Conservation (phyloP, 768 basidiomycete species). For the Scleroderma citrinum region DNA sequence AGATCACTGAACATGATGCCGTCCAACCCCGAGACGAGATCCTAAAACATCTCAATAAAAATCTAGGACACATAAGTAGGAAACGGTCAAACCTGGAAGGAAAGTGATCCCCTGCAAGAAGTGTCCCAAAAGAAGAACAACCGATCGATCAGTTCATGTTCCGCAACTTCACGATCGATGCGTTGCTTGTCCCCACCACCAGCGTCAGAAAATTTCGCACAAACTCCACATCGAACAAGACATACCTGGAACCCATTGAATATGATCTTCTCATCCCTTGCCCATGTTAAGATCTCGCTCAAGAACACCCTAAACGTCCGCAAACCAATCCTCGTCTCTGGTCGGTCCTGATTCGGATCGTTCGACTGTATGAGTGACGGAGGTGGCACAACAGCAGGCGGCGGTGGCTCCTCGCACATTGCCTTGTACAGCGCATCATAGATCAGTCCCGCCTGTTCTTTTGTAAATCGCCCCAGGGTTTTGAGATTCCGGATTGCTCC, state of each 20-base stretch:
- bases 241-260: conserved; percentile 84
- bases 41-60: conserved; percentile 39
- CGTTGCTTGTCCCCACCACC: conserved; percentile 53
- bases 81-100: conserved; percentile 63
- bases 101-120: conserved; percentile 73
- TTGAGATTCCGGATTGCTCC: conserved; percentile 84
- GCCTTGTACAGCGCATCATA: conserved; percentile 90
- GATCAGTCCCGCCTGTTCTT: conserved; percentile 83
- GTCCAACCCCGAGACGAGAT: conserved; percentile 83
- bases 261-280: conserved; percentile 87
- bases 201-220: neutral
- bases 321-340: conserved; percentile 85
- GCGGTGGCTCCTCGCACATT: conserved; percentile 71
- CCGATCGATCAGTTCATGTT: conserved; percentile 92
- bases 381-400: conserved; percentile 42
- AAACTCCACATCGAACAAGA: conserved; percentile 1
- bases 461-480: conserved; percentile 71
- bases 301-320: conserved; percentile 85
- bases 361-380: conserved; percentile 50
- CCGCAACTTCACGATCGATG: conserved; percentile 83
- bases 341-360: conserved; percentile 62
- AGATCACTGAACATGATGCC: conserved; percentile 93
- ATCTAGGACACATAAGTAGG: neutral
- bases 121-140: conserved; percentile 95
- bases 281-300: conserved; percentile 93